Base-by-base conservation (phyloP, 129 eudicot species). In the Tagetes patula region DNA sequence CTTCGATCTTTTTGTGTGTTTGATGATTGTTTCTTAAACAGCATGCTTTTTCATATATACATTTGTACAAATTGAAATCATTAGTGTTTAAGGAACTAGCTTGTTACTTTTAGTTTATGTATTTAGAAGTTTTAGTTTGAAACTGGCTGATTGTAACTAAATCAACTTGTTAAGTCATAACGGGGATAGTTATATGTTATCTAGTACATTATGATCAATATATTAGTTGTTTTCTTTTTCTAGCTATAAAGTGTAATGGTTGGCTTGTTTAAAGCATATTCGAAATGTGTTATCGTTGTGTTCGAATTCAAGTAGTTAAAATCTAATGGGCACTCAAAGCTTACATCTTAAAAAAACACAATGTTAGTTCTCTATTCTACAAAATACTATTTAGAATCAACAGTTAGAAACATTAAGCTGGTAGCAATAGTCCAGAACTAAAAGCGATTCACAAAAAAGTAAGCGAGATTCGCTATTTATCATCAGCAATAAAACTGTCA, bases 41-140 rank as follows among this genome's bases (percentile, higher is more conserved):
- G 20, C 34, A 3, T 50, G 34, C 7, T 69, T 5, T 36, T n/a
- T 3, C 3, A 50, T 4, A 20, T 11, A 36, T 7, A 37, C 48
- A 13, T 31, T 41, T 6, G 32, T 58, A 41, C 14, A 42, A 52
- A 56, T 11, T 6, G 46, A 42, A 58, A 2, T 13, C 2, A 72
- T 72, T 41, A 56, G 67, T 6, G 54, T 52, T 50, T 50, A 48
- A 27, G 20, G 65, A 71, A 58, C 40, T 71, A 71, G 8, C 2
- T 7, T 38, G 38, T 5, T 8, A 37, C 37, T 37, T 49, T 8
- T 8, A 9, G 37, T 39, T 71, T 42, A n/a, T 52, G 55, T 11
- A 42, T 52, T 50, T 13, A 39, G 10, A 38, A 4, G 2, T 20
- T 12, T 14, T 55, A 71, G 32, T 32, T 55, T 55, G 41, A 56